A percentile compares a stretch with the other conserved stretches of the same genome.
These are phyloP conservation scores for Lasiosphaeria ovina DNA, from an alignment of 495 filamentous ascomycete genomes.

Conservation along the genomic window DNA sequence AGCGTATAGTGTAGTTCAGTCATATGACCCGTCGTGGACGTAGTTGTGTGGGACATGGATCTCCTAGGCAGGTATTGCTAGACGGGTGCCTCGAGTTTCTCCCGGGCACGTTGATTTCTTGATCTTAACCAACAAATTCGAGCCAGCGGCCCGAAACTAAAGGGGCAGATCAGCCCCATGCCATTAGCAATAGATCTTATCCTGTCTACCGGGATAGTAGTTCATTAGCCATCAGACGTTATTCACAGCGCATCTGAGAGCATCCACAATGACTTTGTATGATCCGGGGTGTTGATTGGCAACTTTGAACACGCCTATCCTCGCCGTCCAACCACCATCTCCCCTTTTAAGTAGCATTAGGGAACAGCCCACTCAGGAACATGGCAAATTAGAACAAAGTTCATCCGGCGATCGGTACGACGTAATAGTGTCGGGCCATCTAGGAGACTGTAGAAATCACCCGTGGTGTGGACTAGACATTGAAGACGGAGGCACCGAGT, in stretches of 20 bases:
- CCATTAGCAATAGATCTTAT: neutral
- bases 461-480: neutral
- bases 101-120: neutral
- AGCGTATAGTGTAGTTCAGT: neutral
- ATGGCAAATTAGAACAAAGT: conserved; percentile 6
- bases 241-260: too few species aligned
- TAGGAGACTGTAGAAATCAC: neutral
- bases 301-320: neutral
- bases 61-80: neutral
- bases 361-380: neutral
- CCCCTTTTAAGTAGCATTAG: conserved; percentile 13
- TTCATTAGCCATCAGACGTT: neutral
- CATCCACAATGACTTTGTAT: too few species aligned
- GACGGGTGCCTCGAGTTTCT: neutral
- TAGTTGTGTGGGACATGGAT: neutral
- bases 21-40: neutral
- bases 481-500: conserved; percentile 2
- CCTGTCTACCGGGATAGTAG: conserved; percentile 1
- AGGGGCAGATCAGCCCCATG: neutral
- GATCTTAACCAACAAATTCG: neutral
- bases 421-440: conserved; percentile 11
- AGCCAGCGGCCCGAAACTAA: neutral
- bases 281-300: neutral
- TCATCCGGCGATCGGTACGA: conserved; percentile 17
- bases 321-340: neutral